Evolutionary conservation across 768 basidiomycete genomes (phyloP).

Genomic region (Pleurotus salmoneostramineus): DNA sequence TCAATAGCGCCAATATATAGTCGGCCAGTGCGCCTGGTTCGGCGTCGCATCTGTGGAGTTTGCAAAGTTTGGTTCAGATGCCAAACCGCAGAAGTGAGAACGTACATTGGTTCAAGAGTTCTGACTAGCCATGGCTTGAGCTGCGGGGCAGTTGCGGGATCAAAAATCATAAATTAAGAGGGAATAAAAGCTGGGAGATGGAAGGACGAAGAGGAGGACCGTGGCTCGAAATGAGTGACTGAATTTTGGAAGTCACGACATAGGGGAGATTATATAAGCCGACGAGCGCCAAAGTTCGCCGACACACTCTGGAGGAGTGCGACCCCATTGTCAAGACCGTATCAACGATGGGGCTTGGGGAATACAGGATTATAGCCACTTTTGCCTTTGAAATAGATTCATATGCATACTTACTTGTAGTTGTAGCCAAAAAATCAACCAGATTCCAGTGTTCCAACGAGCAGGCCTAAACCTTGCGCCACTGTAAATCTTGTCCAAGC

Average conservation of each 20-base stretch:
- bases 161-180: conserved; percentile 55
- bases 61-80: conserved; percentile 15
- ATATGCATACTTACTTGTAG: too few species aligned
- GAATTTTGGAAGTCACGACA: conserved; percentile 3
- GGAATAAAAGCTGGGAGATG: neutral
- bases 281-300: too few species aligned
- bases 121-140: conserved; percentile 88
- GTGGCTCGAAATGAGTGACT: neutral
- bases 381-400: too few species aligned
- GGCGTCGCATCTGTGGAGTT: conserved; percentile 78
- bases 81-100: conserved; percentile 10
- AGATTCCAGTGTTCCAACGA: too few species aligned
- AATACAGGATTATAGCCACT: too few species aligned
- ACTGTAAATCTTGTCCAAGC: too few species aligned
- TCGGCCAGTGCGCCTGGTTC: conserved; percentile 92
- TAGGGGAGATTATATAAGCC: neutral
- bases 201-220: conserved; percentile 6
- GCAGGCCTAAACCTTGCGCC: too few species aligned
- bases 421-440: too few species aligned
- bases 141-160: conserved; percentile 56
- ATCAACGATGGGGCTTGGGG: too few species aligned
- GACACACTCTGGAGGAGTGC: too few species aligned
- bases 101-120: conserved; percentile 89
- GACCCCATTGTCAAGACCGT: too few species aligned
- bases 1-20: conserved; percentile 90